A percentile compares a stretch with the other conserved stretches of the same genome.
Conservation (phyloP, 2,329 filamentous ascomycete genomes). For the Beauveria scarabaeidicola region DNA sequence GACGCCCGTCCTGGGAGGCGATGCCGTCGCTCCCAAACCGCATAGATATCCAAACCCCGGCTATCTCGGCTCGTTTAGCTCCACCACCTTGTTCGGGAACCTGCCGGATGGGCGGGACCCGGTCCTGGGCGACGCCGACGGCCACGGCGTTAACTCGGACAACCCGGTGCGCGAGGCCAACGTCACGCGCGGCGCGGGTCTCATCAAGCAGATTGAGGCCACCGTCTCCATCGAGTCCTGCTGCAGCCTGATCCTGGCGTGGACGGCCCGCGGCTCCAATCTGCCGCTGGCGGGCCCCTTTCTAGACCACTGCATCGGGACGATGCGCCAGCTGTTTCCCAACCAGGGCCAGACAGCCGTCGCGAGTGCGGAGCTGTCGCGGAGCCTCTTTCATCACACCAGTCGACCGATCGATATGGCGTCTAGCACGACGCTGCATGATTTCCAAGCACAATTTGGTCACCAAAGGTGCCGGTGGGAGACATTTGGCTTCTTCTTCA, state of each 20-base stretch:
- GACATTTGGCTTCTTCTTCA: conserved; percentile 18
- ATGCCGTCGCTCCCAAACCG: conserved; percentile 3
- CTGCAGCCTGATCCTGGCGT: conserved; percentile 4
- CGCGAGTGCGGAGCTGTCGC: background rate
- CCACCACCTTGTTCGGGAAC: conserved; percentile 13
- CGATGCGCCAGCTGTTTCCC: conserved; percentile 6
- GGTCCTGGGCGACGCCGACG: background rate
- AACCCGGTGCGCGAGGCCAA: conserved; percentile 7
- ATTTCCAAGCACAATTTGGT: conserved; percentile 14
- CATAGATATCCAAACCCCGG: conserved; percentile 10
- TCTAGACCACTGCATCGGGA: conserved; percentile 7
- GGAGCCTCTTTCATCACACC: conserved; percentile 14
- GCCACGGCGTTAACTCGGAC: background rate
- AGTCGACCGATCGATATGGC: conserved; percentile 10
- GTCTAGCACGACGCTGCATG: conserved; percentile 4
- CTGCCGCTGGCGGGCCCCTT: conserved; percentile 10
- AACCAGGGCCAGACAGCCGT: conserved; percentile 1
- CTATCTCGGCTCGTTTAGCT: conserved; percentile 12
- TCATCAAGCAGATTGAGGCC: conserved; percentile 10
- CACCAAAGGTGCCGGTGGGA: conserved; percentile 18
- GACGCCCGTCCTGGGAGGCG: background rate
- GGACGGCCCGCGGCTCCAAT: conserved; percentile 9
- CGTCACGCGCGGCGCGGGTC: background rate
- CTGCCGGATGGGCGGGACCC: conserved; percentile 6
- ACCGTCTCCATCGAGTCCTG: conserved; percentile 9